phyloP scores from a whole-genome alignment of 257 asterid genomes.

The Solanum acaule region DNA sequence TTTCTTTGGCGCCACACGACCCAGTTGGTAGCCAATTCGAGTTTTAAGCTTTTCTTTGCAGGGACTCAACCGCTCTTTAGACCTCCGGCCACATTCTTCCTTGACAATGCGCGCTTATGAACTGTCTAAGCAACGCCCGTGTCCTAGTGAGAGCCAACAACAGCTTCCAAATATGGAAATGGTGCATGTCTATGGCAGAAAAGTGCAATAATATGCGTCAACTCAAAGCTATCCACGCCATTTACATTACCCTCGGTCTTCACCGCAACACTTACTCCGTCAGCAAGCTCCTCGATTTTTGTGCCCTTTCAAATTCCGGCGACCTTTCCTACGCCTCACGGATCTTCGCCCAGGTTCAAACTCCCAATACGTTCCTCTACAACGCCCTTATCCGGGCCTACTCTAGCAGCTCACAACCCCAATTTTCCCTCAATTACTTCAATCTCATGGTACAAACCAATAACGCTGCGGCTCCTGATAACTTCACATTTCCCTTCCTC shows the following conservation, averaged over 20 bases:
- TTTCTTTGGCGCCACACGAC: background rate
- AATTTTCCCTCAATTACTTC: constrained; percentile 28
- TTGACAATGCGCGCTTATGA: background rate
- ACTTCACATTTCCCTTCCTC: constrained; percentile 57
- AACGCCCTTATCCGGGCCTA: constrained; percentile 64
- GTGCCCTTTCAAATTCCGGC: constrained; percentile 34
- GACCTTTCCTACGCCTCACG: constrained; percentile 42
- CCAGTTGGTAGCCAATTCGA: background rate
- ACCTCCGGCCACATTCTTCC: background rate
- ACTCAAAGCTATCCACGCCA: constrained; percentile 58
- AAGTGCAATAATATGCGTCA: constrained; percentile 42
- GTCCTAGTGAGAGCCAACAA: background rate
- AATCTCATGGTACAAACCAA: constrained; percentile 9
- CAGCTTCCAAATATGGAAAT: constrained; percentile 21
- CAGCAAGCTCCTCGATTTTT: constrained; percentile 60
- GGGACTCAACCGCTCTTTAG: background rate
- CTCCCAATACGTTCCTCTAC: constrained; percentile 55
- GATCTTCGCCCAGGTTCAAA: constrained; percentile 45
- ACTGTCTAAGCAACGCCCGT: background rate
- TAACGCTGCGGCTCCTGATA: constrained; percentile 33
- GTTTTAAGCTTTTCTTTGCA: background rate
- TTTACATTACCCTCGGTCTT: constrained; percentile 51
- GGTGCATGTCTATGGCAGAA: constrained; percentile 26
- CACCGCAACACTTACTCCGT: constrained; percentile 33
- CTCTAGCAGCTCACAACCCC: constrained; percentile 26